Evolutionary conservation across 331 rosid species (phyloP).

Genomic region (Dryas integrifolia): DNA sequence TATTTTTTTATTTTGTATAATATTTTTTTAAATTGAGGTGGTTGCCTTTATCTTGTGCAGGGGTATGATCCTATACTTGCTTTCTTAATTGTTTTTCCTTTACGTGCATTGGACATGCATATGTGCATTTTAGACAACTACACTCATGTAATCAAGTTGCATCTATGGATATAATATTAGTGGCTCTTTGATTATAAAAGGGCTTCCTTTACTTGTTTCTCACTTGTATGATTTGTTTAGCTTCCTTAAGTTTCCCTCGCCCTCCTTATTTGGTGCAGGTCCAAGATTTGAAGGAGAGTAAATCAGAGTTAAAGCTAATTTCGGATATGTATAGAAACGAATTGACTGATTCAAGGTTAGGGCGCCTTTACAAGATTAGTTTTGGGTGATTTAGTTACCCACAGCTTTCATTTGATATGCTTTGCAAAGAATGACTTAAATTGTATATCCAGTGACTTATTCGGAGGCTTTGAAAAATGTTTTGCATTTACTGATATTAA

Average conservation of each 20-base stretch:
- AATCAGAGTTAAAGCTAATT: conserved; percentile 63
- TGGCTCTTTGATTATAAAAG: neutral
- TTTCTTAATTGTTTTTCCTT: neutral
- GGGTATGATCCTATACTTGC: neutral
- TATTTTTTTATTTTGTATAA: too few species aligned
- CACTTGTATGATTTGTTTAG: neutral
- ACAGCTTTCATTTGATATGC: neutral
- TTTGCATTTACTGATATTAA: neutral
- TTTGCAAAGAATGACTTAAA: neutral
- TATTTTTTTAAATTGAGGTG: too few species aligned
- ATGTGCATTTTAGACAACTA: neutral
- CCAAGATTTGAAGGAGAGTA: conserved; percentile 54
- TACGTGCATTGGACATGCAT: neutral
- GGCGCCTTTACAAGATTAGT: neutral
- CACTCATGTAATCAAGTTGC: neutral
- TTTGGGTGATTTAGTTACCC: neutral
- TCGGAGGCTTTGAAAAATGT: neutral
- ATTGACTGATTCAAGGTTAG: conserved; percentile 84
- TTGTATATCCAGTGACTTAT: neutral
- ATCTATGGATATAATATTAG: neutral
- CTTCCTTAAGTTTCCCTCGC: neutral
- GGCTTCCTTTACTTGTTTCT: neutral
- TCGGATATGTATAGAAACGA: conserved; percentile 82
- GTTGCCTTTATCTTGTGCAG: too few species aligned
- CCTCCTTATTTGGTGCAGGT: conserved; percentile 46